These are phyloP conservation scores for Russula lepida DNA, from an alignment of 768 basidiomycete species.

Conservation along the genomic window DNA sequence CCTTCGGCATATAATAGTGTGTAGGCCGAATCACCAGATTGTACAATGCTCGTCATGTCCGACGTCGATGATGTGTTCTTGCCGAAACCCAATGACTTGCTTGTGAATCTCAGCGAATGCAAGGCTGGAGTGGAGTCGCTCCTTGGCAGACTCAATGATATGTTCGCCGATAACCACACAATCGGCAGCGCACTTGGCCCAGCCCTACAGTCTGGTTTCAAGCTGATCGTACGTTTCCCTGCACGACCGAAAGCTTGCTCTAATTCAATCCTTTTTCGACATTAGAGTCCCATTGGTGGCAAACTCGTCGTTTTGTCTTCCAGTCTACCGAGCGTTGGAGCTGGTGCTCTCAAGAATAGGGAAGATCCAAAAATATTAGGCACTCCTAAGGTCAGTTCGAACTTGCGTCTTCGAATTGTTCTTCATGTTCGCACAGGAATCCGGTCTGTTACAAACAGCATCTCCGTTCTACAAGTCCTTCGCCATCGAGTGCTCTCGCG, in stretches of 20 bases:
- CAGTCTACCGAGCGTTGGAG: constrained; percentile 78
- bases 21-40: constrained; percentile 64
- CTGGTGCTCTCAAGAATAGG: constrained; percentile 88
- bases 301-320: constrained; percentile 87
- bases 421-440: constrained; percentile 51
- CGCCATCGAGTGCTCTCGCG: constrained; percentile 95
- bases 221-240: constrained; percentile 62
- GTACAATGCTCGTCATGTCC: constrained; percentile 93
- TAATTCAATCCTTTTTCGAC: constrained; percentile 7
- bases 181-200: constrained; percentile 93
- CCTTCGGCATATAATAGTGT: not conserved
- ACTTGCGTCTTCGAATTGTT: not conserved
- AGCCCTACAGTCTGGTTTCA: constrained; percentile 91
- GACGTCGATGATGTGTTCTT: constrained; percentile 97
- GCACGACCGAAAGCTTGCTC: not conserved
- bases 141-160: constrained; percentile 78
- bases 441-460: constrained; percentile 84
- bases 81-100: constrained; percentile 92
- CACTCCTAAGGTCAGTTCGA: constrained; percentile 65
- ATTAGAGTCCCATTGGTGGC: constrained; percentile 87
- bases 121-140: constrained; percentile 73
- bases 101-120: constrained; percentile 87
- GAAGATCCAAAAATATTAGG: constrained; percentile 96
- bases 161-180: constrained; percentile 95
- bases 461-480: constrained; percentile 97